Base-by-base conservation (phyloP, 805 yeast genomes). In the Pichia occidentalis region DNA sequence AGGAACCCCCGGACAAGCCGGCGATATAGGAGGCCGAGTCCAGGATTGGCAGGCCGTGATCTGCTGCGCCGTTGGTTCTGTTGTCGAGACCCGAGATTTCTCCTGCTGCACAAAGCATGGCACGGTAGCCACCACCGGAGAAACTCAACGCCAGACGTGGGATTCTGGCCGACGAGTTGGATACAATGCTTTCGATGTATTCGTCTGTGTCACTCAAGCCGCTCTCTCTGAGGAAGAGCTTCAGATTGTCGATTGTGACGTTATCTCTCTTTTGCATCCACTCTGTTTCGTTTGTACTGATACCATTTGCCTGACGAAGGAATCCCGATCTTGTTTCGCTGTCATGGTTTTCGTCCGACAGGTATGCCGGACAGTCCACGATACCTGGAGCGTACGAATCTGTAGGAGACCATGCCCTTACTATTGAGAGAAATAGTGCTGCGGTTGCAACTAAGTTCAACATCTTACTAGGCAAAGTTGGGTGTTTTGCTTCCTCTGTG, bases 101-200 rank as follows among this genome's bases (percentile, higher is more conserved):
- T 24, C 95, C 95, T 11, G 95, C 95, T 2, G 95, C 95, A 40
- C 70, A 62, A 31, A 86, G 61, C 85, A 86, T 84, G 24, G 95
- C 94, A 44, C 96, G 71, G 58, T 84, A 86, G 4, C 95, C 95
- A 54, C 96, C 95, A 31, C 95, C 95, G 12, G 85, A 70, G 48
- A 79, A 76, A 6, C 86, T 79, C 21, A 73, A 47, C 3, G 76
- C 87, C 29, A 81, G 63, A 34, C 68, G 65, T 13, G 62, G 62
- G 14, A 50, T 48, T 16, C 40, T 29, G 40, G 72, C 64, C 7
- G 75, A 52, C 26, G 60, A 51, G 49, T 67, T 60, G 3, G 47
- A 33, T 2, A 21, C 14, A 26, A 67, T 54, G 6, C 53, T 42
- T 32, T 62, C 62, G 24, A 70, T 49, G 43, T 64, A 76, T 0